phyloP scores from a whole-genome alignment of 495 filamentous ascomycete species.

The Penicillium malachiteum region DNA sequence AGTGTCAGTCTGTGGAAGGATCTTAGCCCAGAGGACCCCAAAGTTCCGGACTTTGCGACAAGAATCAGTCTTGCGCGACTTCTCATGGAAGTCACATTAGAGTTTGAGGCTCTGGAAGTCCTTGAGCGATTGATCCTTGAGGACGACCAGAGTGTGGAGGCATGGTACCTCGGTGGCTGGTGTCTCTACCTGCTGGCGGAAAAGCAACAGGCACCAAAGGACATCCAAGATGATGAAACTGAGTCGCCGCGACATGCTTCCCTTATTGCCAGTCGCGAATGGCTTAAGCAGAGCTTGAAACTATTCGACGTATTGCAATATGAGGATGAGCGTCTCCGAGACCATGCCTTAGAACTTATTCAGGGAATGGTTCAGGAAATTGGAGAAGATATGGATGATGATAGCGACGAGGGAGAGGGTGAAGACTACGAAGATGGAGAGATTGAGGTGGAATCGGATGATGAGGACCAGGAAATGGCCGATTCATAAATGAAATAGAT shows the following conservation, averaged over 20 bases:
- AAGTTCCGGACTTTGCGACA: slow-evolving; percentile 77
- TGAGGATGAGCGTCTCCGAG: slow-evolving; percentile 52
- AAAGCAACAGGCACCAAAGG: slow-evolving; percentile 54
- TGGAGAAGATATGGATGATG: slow-evolving; percentile 52
- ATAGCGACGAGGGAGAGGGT: slow-evolving; percentile 48
- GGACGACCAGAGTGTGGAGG: slow-evolving; percentile 91
- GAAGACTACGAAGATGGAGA: slow-evolving; percentile 41
- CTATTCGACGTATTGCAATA: slow-evolving; percentile 49
- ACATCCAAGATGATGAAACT: slow-evolving; percentile 25
- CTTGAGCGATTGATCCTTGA: slow-evolving; percentile 79
- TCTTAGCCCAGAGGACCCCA: slow-evolving; percentile 58
- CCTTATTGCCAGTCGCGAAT: slow-evolving; percentile 49
- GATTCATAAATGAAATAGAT: slow-evolving; percentile 32
- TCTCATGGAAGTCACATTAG: slow-evolving; percentile 85
- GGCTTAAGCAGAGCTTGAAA: slow-evolving; percentile 51
- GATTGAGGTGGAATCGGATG: slow-evolving; percentile 42
- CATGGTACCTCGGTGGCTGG: slow-evolving; percentile 97
- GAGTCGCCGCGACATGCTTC: slow-evolving; percentile 41
- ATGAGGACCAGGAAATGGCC: slow-evolving; percentile 49
- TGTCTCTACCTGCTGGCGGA: slow-evolving; percentile 75
- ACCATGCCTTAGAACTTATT: slow-evolving; percentile 58
- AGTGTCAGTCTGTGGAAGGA: slow-evolving; percentile 81
- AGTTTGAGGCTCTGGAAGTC: slow-evolving; percentile 79
- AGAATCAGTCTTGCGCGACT: slow-evolving; percentile 80
- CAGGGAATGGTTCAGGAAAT: slow-evolving; percentile 55